A percentile compares a stretch with the other conserved stretches of the same genome.
These are phyloP conservation scores for Chloropicon primus DNA, from an alignment of 139 green algal genomes.

Conservation along the genomic window DNA sequence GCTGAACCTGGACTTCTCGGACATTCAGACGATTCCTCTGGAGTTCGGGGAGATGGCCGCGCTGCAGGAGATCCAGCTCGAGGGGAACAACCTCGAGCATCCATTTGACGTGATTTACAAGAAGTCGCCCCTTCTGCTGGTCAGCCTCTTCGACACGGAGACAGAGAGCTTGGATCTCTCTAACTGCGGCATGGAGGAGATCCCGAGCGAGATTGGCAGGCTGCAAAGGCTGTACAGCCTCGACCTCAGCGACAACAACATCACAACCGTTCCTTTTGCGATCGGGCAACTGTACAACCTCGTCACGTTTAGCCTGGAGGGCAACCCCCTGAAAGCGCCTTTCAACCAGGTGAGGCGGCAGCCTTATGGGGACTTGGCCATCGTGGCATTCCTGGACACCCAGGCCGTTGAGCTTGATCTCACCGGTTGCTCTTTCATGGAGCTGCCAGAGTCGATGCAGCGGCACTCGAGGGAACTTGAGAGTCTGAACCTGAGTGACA, in stretches of 20 bases:
- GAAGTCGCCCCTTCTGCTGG: constrained; percentile 6
- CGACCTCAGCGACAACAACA: constrained; percentile 11
- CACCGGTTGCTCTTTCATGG: constrained; percentile 6
- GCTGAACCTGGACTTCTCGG: constrained; percentile 1
- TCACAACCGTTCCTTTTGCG: constrained; percentile 3
- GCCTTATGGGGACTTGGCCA: constrained; percentile 8
- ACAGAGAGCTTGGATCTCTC: constrained; percentile 3
- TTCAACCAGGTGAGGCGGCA: constrained; percentile 6
- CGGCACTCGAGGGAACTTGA: not conserved
- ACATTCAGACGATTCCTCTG: not conserved
- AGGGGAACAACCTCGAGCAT: constrained; percentile 8
- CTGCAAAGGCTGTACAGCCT: constrained; percentile 6
- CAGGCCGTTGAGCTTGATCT: constrained; percentile 11
- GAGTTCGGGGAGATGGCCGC: constrained; percentile 1
- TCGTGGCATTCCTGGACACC: constrained; percentile 10
- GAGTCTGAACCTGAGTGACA: constrained; percentile 11
- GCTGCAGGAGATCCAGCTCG: constrained; percentile 9
- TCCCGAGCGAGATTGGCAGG: constrained; percentile 1
- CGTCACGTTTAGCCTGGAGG: not conserved
- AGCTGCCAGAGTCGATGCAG: constrained; percentile 3
- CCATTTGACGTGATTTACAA: constrained; percentile 10
- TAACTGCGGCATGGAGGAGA: not conserved
- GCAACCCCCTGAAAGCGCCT: constrained; percentile 7
- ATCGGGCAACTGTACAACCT: constrained; percentile 2
- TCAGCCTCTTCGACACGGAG: constrained; percentile 6